These are phyloP conservation scores for Hevea brasiliensis DNA, from an alignment of 345 rosid species.

Conservation along the genomic window DNA sequence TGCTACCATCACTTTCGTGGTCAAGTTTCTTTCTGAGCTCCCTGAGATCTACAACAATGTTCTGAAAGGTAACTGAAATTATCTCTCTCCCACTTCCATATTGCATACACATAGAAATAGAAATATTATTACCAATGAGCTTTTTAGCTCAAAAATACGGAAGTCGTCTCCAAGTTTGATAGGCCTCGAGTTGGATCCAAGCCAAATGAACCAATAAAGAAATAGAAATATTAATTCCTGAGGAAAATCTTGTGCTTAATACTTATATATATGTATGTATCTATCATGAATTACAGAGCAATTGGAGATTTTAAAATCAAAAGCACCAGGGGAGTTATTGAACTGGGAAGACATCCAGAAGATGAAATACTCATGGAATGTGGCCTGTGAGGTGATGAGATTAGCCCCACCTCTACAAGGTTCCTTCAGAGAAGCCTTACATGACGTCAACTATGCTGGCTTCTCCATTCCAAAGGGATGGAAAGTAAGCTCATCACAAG, in stretches of 20 bases:
- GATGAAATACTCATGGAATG: too few species aligned
- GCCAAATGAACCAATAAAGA: too few species aligned
- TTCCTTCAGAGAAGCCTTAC: conserved; percentile 20
- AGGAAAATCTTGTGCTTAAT: too few species aligned
- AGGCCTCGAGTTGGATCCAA: too few species aligned
- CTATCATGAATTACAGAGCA: conserved; percentile 19
- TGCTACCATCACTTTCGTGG: conserved; percentile 21
- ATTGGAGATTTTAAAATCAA: conserved; percentile 17
- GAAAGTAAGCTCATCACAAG: conserved; percentile 4
- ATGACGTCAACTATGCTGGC: conserved; percentile 15
- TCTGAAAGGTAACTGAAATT: conserved; percentile 18
- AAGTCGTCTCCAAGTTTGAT: too few species aligned
- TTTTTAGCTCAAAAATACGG: too few species aligned
- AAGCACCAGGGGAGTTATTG: conserved; percentile 16
- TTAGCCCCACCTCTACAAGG: conserved; percentile 22
- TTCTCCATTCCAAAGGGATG: conserved; percentile 20
- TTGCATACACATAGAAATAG: too few species aligned
- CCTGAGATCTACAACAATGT: conserved; percentile 18
- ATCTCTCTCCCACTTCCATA: too few species aligned
- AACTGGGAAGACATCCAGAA: too few species aligned
- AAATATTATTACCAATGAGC: too few species aligned
- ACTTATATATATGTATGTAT: too few species aligned
- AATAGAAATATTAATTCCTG: too few species aligned
- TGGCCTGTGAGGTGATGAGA: conserved; percentile 18
- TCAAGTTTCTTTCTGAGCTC: conserved; percentile 25